phyloP scores from a whole-genome alignment of 129 eudicot genomes.

The Cynara cardunculus region DNA sequence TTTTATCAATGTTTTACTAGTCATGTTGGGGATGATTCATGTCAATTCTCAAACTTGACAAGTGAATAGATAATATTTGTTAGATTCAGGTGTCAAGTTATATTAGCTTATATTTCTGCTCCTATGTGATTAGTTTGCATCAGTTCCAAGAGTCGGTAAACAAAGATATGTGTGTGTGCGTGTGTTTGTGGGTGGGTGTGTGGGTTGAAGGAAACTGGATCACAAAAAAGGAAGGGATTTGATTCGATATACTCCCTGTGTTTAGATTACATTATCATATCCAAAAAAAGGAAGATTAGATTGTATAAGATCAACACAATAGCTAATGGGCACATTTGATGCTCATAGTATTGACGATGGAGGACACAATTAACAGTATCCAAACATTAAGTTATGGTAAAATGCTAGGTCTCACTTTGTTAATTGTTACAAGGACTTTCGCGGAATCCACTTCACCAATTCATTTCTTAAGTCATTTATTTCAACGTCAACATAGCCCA shows the following conservation, averaged over 20 bases:
- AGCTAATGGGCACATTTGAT: not conserved
- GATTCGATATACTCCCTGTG: not conserved
- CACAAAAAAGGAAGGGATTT: not conserved
- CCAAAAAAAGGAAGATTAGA: not conserved
- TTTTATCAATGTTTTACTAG: not conserved
- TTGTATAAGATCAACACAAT: not conserved
- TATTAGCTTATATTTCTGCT: not conserved
- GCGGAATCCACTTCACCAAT: not conserved
- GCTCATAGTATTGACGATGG: not conserved
- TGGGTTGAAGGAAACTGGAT: not conserved
- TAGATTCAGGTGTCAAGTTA: not conserved
- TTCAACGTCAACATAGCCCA: constrained; percentile 12
- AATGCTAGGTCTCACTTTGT: not conserved
- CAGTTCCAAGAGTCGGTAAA: not conserved
- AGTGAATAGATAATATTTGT: not conserved
- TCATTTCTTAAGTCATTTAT: not conserved
- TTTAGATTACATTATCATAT: not conserved
- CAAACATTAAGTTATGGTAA: not conserved
- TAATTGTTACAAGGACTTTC: not conserved
- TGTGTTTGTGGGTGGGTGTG: not conserved
- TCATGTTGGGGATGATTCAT: not conserved
- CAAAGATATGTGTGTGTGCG: not conserved
- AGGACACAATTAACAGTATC: not conserved
- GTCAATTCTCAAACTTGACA: not conserved
- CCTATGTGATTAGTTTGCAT: not conserved